Base-by-base conservation (phyloP, 768 basidiomycete species). In the Saitozyma podzolica region DNA sequence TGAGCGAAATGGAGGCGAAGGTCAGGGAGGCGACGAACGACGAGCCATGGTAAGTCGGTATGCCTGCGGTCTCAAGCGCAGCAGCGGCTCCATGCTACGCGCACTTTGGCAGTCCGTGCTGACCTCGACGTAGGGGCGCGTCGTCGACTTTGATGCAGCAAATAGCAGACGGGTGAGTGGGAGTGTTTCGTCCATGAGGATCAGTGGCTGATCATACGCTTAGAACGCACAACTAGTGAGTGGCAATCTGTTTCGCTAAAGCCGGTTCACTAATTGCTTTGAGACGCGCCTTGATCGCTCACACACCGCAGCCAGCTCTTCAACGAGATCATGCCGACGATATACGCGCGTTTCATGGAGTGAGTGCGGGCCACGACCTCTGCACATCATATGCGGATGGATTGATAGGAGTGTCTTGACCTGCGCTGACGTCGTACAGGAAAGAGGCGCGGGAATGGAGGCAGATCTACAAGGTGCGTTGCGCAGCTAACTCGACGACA, bases 361-460 rank as follows among this genome's bases (percentile, higher is more conserved):
- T 69, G 43, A 62, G 71, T 59, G 29, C 29, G 29, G 29, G 29
- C 29, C 29, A 29, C 51, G 9, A 16, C 53, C 47, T 42, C 20
- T 43, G 19, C 8, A 6, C 8, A 39, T 20, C 61, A 59, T 50
- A 48, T 59, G 61, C 29, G 29, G 29, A n/a, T n/a, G 7, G 37
- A 48, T 6, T 29, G 37, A 17, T 14, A 16, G 7, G 17, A 47
- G 9, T 47, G 58, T 57, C 53, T 63, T 88, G 19, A 48, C 57
- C 6, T 14, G 10, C 16, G 51, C 57, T 59, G 43, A 64, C 57
- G 16, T 11, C 13, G n/a, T 14, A 13, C 91, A 98, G 73, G 80
- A 98, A 98, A 81, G 96, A 99, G 80, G 96, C 96, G 0, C 84
- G 89, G 19, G 91, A 99, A 77, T 99, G 96, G 96, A 84, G 96